A percentile compares a stretch with the other conserved stretches of the same genome.
Conservation (phyloP, 495 filamentous ascomycete species). For the Cudoniella acicularis region DNA sequence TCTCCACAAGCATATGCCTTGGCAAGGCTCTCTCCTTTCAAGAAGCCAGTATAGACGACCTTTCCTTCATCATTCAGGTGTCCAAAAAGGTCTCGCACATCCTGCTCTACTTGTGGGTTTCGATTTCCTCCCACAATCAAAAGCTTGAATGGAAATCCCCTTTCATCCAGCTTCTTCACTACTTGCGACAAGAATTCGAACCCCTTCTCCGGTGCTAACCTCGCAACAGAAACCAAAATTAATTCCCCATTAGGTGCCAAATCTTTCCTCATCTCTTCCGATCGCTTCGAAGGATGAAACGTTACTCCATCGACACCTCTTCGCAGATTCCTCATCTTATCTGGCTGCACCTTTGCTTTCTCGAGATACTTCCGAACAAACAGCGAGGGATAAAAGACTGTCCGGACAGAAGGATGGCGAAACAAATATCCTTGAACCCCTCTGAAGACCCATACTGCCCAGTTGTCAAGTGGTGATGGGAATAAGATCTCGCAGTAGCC, state of each 20-base stretch:
- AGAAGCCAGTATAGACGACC: constrained; percentile 57
- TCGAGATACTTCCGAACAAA: constrained; percentile 54
- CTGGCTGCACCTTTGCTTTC: constrained; percentile 39
- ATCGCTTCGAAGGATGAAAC: constrained; percentile 48
- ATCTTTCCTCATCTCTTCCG: constrained; percentile 40
- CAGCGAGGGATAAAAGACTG: constrained; percentile 58
- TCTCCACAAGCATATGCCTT: constrained; percentile 57
- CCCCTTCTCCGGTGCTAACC: constrained; percentile 62
- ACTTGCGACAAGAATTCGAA: constrained; percentile 57
- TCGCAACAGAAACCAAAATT: constrained; percentile 55
- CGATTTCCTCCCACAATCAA: constrained; percentile 60
- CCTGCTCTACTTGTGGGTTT: constrained; percentile 51
- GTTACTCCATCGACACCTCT: constrained; percentile 57
- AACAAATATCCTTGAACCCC: constrained; percentile 58
- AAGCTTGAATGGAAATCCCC: constrained; percentile 53
- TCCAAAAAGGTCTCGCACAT: constrained; percentile 50
- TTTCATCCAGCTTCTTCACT: constrained; percentile 43
- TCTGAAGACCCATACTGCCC: constrained; percentile 52
- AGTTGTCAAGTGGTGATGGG: constrained; percentile 47
- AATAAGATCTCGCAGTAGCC: constrained; percentile 61
- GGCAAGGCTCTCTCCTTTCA: constrained; percentile 49
- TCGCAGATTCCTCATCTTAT: constrained; percentile 50
- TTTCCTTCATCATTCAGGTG: constrained; percentile 37
- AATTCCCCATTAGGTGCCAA: constrained; percentile 55
- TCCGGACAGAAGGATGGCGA: constrained; percentile 49